Base-by-base conservation (phyloP, 345 rosid genomes). In the Dovyalis caffra region DNA sequence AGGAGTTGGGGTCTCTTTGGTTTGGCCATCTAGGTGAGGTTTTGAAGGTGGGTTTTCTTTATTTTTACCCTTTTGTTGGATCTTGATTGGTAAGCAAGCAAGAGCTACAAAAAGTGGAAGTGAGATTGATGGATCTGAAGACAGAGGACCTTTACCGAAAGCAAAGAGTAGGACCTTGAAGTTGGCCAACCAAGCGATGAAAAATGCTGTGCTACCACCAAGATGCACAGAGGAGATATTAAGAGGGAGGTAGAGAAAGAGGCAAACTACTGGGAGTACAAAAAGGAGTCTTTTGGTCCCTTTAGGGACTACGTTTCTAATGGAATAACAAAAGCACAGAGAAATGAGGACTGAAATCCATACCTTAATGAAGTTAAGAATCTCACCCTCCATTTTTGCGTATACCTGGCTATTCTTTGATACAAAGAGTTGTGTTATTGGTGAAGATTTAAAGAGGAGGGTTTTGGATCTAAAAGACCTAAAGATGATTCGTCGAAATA, bases 131-230 rank as follows among this genome's bases (percentile, higher is more conserved):
- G 74, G 69, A 37, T 66, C 57, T 6, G 67, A 20, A 67, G 64
- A 67, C 1, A 79, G 47, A 40, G 82, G 82, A 10, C 82, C 82
- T 53, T 74, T 74, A 25, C 62, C 78, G 32, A 79, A 74, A 49
- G 71, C 64, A n/a, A 79, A 79, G 37, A 79, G 78, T 6, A 79
- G 66, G 31, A 79, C 71, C 61, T 79, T 78, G 81, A 78, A 78
- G 29, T 78, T 78, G 40, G 81, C 81, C 11, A 78, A 77, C 81
- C 81, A 78, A 21, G 82, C 35, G n/a, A 79, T 29, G 71, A 79
- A 79, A 28, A 79, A 79, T 0, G 82, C 66, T 5, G 82, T 69
- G 23, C 61, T 25, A 1, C 82, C 77, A 3, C 74, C 74, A 21
- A 79, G 66, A 69, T 74, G 70, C 21, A 51, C 18, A 29, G 75